phyloP scores from a whole-genome alignment of 2,329 filamentous ascomycete genomes.

The Taxawa tesnikishii region DNA sequence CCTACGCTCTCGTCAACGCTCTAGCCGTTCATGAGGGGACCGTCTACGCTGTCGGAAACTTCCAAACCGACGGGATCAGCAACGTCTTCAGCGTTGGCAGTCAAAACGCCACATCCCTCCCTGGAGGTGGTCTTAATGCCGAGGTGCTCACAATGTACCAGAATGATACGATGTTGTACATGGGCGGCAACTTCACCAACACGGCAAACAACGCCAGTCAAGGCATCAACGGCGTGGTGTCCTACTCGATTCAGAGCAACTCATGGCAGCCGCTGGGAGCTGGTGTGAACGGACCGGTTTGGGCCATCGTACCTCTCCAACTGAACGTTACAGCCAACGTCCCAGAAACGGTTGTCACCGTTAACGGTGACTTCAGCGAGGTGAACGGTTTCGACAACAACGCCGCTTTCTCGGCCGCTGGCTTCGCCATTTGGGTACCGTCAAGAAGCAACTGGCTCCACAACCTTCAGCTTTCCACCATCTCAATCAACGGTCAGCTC shows the following conservation, averaged over 20 bases:
- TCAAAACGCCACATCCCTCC: slow-evolving; percentile 47
- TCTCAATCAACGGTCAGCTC: slow-evolving; percentile 60
- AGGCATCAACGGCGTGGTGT: slow-evolving; percentile 64
- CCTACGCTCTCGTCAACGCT: slow-evolving; percentile 56
- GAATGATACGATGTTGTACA: slow-evolving; percentile 56
- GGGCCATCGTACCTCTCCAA: slow-evolving; percentile 59
- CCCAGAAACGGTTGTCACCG: slow-evolving; percentile 61
- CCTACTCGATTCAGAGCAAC: slow-evolving; percentile 57
- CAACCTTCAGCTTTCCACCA: slow-evolving; percentile 53
- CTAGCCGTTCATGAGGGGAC: slow-evolving; percentile 52
- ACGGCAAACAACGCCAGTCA: slow-evolving; percentile 48
- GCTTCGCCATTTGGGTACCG: slow-evolving; percentile 87
- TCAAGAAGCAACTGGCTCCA: slow-evolving; percentile 78
- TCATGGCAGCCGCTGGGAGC: slow-evolving; percentile 70
- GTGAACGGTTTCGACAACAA: slow-evolving; percentile 58
- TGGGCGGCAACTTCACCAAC: slow-evolving; percentile 75
- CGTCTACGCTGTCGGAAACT: slow-evolving; percentile 74
- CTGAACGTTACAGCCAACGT: slow-evolving; percentile 62
- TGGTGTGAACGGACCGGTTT: slow-evolving; percentile 71
- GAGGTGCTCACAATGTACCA: slow-evolving; percentile 61
- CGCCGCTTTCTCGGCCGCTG: slow-evolving; percentile 48
- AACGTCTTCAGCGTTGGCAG: slow-evolving; percentile 68
- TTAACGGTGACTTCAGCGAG: slow-evolving; percentile 69
- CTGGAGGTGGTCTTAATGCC: slow-evolving; percentile 66
- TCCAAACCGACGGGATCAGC: slow-evolving; percentile 52